Evolutionary conservation across 2,329 filamentous ascomycete species (phyloP).

Genomic region (Epichloe amarillans): DNA sequence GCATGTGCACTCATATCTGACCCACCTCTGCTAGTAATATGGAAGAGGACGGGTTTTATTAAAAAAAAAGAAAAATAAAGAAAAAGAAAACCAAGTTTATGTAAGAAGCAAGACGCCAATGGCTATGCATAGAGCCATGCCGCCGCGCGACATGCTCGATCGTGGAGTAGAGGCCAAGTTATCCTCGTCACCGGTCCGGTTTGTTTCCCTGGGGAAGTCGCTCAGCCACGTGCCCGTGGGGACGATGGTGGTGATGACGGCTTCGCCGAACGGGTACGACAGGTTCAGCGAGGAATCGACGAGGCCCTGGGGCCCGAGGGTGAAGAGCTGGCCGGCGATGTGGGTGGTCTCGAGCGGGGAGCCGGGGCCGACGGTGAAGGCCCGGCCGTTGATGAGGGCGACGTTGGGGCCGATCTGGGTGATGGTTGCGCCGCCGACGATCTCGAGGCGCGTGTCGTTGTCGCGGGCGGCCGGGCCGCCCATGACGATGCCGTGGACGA

Average conservation of each 20-base stretch:
- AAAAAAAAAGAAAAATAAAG: no score
- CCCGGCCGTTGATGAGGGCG: constrained; percentile 35
- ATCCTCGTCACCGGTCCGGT: constrained; percentile 11
- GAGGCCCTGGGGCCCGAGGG: constrained; percentile 35
- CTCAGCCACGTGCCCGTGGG: constrained; percentile 15
- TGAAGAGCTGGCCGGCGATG: constrained; percentile 36
- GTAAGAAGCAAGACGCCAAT: constrained; percentile 25
- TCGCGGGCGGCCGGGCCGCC: constrained; percentile 26
- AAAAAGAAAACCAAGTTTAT: constrained; percentile 7
- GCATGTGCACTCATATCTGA: no score
- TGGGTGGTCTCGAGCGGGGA: constrained; percentile 29
- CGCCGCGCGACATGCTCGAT: constrained; percentile 9
- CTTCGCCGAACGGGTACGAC: constrained; percentile 31
- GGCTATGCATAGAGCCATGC: constrained; percentile 22
- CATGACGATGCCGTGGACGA: constrained; percentile 26
- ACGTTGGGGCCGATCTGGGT: constrained; percentile 34
- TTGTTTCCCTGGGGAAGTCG: constrained; percentile 15
- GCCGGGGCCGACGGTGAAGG: constrained; percentile 37
- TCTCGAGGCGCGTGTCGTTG: constrained; percentile 27
- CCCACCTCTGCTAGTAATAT: no score
- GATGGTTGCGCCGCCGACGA: constrained; percentile 39
- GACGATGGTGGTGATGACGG: constrained; percentile 27
- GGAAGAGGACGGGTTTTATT: no score
- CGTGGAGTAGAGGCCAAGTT: constrained; percentile 7
- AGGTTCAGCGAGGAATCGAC: constrained; percentile 32